Conservation (phyloP, 192 early-diverging fungal genomes). For the Polychytrium aggregatum region DNA sequence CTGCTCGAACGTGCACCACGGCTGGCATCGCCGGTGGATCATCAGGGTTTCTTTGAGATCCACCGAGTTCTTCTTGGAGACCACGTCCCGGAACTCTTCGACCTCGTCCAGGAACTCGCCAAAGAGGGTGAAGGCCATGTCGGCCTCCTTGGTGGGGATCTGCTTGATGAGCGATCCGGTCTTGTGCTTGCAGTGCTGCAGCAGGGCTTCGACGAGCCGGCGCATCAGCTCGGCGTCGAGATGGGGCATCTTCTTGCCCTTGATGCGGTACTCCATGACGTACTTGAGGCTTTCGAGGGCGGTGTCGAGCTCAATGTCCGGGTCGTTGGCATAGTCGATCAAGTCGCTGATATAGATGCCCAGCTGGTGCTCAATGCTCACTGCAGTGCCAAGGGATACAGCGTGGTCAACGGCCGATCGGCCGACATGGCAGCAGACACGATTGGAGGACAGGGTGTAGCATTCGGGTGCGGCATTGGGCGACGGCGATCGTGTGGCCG, state of each 20-base stretch:
- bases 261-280: slow-evolving; percentile 87
- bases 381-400: slow-evolving; percentile 3
- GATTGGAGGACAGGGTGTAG: background rate
- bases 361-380: slow-evolving; percentile 49
- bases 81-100: slow-evolving; percentile 75
- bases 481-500: background rate
- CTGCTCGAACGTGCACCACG: slow-evolving; percentile 54
- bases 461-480: background rate
- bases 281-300: slow-evolving; percentile 83
- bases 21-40: slow-evolving; percentile 63
- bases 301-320: slow-evolving; percentile 63
- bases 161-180: slow-evolving; percentile 52
- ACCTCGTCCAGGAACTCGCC: slow-evolving; percentile 93
- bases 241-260: slow-evolving; percentile 68
- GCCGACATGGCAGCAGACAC: background rate
- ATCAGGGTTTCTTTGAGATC: slow-evolving; percentile 70
- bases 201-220: slow-evolving; percentile 70
- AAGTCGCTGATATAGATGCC: slow-evolving; percentile 72
- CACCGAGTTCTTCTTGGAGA: slow-evolving; percentile 61
- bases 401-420: background rate
- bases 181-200: slow-evolving; percentile 61
- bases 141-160: slow-evolving; percentile 60
- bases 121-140: slow-evolving; percentile 83
- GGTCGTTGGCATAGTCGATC: slow-evolving; percentile 55
- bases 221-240: slow-evolving; percentile 77